Conservation (phyloP, 2,329 filamentous ascomycete genomes). For the Zalaria sp. region DNA sequence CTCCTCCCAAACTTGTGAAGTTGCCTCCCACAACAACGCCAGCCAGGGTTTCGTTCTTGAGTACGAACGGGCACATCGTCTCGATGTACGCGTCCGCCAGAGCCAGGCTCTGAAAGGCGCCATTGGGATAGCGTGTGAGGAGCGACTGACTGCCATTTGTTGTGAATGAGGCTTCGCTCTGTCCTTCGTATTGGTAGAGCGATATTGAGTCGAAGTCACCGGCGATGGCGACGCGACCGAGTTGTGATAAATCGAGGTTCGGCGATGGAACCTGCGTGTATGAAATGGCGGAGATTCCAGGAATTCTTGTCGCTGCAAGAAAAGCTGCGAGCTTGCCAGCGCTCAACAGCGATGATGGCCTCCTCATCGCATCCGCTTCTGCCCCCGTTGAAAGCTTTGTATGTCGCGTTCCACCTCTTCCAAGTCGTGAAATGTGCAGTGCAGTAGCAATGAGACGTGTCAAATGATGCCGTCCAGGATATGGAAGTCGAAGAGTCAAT, state of each 20-base stretch:
- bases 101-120: constrained; percentile 60
- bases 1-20: constrained; percentile 76
- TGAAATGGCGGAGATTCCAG: constrained; percentile 2
- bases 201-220: constrained; percentile 90
- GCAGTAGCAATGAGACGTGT: too few species aligned
- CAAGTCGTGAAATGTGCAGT: too few species aligned
- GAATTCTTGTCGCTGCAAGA: background rate
- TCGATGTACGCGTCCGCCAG: constrained; percentile 65
- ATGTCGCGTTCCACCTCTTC: background rate
- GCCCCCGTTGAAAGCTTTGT: background rate
- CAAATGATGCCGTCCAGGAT: too few species aligned
- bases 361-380: constrained; percentile 7
- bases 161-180: constrained; percentile 52
- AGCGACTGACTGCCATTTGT: constrained; percentile 72
- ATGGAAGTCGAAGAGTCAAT: too few species aligned
- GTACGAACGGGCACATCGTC: constrained; percentile 70
- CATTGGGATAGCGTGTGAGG: constrained; percentile 71
- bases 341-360: constrained; percentile 4
- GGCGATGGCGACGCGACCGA: constrained; percentile 73
- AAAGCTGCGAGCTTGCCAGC: constrained; percentile 6
- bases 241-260: constrained; percentile 61
- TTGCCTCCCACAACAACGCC: constrained; percentile 83
- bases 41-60: constrained; percentile 50
- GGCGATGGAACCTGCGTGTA: constrained; percentile 51
- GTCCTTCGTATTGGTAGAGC: constrained; percentile 71